Base-by-base conservation (phyloP, 2,329 filamentous ascomycete genomes). In the Beauveria varroae region DNA sequence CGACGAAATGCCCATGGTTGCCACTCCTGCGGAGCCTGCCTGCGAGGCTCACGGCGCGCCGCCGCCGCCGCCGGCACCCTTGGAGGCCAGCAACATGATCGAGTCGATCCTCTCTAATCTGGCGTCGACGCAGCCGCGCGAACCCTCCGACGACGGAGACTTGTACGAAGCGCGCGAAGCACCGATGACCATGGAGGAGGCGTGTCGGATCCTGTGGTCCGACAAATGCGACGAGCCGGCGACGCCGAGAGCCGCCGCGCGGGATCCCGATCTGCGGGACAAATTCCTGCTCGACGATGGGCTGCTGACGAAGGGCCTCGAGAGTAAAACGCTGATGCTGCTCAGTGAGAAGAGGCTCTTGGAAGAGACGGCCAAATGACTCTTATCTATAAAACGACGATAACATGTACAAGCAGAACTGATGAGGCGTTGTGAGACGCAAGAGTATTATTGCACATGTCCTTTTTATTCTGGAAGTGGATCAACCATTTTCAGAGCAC, bases 271-370 rank as follows among this genome's bases (percentile, higher is more conserved):
- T 5, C 62, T 68, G 12, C 73, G 73, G 4, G 76, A 79, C 51
- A 79, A 79, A 61, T 78, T 77, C 44, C 68, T 73, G 1, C 63
- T 68, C 0, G 71, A 71, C 0, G 77, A 78, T 49, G 65, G 71
- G 0, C 68, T 69, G 0, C 71, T 75, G 26, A 63, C 64, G 0
- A 63, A 68, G 1, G 68, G 65, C 0, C 60, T 73, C 0, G 76
- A 79, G 61, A 74, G 75, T 16, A 79, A 79, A 66, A 74, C 70
- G 18, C 67, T 78, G 10, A 67, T 73, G 0, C 66, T 67, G 1
- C 67, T 68, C 0, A 73, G 73, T 0, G 72, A 74, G 4, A 74
- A 75, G 57, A 71, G 73, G 34, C 60, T 76, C 1, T 62, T 69
- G n/a, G 69, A 68, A 47, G 73, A 74, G 24, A 61, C 50, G 41